Conservation (phyloP, 331 rosid genomes). For the Rhamnella rubrinervis region DNA sequence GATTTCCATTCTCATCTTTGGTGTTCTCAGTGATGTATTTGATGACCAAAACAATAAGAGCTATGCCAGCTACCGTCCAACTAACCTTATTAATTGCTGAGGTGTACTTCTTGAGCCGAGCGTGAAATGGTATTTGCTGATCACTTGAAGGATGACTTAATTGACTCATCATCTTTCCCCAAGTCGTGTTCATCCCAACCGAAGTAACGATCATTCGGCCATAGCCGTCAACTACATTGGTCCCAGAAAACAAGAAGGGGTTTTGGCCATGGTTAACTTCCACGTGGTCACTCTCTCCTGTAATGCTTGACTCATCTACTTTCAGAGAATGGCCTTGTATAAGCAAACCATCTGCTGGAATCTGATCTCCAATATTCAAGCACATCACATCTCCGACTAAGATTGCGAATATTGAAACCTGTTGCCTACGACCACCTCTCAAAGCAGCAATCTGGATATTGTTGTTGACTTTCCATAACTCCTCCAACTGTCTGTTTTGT, state of each 20-base stretch:
- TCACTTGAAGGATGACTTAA: not conserved
- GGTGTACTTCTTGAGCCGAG: constrained; percentile 7
- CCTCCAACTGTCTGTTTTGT: constrained; percentile 6
- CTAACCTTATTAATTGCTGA: constrained; percentile 8
- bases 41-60: constrained; percentile 15
- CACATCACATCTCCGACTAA: constrained; percentile 11
- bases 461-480: not conserved
- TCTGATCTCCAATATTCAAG: constrained; percentile 24
- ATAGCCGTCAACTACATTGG: constrained; percentile 18
- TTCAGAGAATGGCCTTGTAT: constrained; percentile 9
- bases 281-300: constrained; percentile 24
- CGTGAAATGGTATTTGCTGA: constrained; percentile 16
- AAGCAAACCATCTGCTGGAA: constrained; percentile 24
- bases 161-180: constrained; percentile 24
- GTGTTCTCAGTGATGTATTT: constrained; percentile 20
- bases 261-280: not conserved
- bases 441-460: constrained; percentile 3
- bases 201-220: constrained; percentile 22
- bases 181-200: constrained; percentile 15
- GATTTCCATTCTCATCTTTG: not conserved
- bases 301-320: constrained; percentile 27
- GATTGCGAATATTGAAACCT: not conserved
- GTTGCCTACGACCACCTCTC: constrained; percentile 11
- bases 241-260: constrained; percentile 24
- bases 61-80: constrained; percentile 16